Percentiles rank a stretch among this genome's conserved stretches.
These are phyloP conservation scores for Asterophora lycoperdoides DNA, from an alignment of 768 basidiomycete species.

Conservation along the genomic window DNA sequence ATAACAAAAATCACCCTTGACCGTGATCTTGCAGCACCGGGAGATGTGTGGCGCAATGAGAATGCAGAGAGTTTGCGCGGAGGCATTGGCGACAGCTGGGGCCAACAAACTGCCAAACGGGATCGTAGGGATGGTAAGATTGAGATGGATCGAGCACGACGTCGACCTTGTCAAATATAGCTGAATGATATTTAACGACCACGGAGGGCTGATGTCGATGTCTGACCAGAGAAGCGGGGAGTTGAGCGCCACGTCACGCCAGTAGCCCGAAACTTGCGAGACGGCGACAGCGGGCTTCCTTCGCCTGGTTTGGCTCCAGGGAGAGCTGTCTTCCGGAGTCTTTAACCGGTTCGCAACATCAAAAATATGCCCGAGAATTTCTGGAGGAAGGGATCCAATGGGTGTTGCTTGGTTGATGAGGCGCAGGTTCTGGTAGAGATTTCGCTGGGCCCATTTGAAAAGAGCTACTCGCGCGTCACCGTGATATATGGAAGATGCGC, in stretches of 20 bases:
- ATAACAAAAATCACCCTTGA: slow-evolving; percentile 16
- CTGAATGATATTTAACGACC: slow-evolving; percentile 10
- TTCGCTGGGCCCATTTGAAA: neutral
- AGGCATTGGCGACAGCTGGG: slow-evolving; percentile 9
- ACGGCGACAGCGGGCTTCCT: slow-evolving; percentile 5
- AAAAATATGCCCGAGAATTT: slow-evolving; percentile 14
- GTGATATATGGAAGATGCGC: neutral
- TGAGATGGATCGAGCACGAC: slow-evolving; percentile 11
- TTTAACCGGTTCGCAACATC: slow-evolving; percentile 6
- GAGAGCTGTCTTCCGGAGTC: neutral
- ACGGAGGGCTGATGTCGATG: slow-evolving; percentile 16
- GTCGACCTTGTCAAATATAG: slow-evolving; percentile 9
- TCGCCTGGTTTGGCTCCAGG: slow-evolving; percentile 3
- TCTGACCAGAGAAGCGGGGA: slow-evolving; percentile 15
- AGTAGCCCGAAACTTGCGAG: slow-evolving; percentile 17
- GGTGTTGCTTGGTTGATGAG: slow-evolving; percentile 10
- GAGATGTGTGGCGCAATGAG: slow-evolving; percentile 10
- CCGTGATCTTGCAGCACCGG: slow-evolving; percentile 12
- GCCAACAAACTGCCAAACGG: slow-evolving; percentile 10
- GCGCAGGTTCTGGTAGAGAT: slow-evolving; percentile 4
- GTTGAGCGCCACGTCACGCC: slow-evolving; percentile 15
- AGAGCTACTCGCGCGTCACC: neutral
- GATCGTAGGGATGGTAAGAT: slow-evolving; percentile 10
- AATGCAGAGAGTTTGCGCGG: slow-evolving; percentile 8
- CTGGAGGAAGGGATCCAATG: slow-evolving; percentile 13